Percentiles rank a stretch among this genome's conserved stretches.
Evolutionary conservation across 345 rosid species (phyloP).

Genomic region (Brassica incana): DNA sequence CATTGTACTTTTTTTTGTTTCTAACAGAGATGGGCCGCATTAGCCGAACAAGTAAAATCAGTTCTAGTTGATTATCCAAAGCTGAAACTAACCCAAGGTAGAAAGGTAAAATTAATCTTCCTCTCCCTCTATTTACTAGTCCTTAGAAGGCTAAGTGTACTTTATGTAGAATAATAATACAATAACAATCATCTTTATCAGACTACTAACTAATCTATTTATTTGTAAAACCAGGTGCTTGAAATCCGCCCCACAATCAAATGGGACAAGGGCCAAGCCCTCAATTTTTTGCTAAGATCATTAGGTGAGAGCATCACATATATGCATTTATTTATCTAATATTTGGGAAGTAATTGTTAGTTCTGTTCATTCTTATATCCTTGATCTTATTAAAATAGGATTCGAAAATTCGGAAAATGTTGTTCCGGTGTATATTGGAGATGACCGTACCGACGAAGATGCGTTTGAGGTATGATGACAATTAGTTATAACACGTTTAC

Average conservation of each 20-base stretch:
- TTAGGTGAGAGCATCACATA: constrained; percentile 51
- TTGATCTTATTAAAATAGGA: constrained; percentile 42
- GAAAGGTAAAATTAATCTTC: constrained; percentile 56
- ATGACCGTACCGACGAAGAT: constrained; percentile 93
- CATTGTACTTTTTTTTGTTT: not conserved
- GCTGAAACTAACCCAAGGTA: constrained; percentile 70
- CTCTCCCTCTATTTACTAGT: not conserved
- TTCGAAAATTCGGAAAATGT: constrained; percentile 62
- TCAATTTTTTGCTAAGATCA: constrained; percentile 76
- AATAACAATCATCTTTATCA: not conserved
- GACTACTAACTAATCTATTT: not conserved
- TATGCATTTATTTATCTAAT: not conserved
- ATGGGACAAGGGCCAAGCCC: constrained; percentile 99
- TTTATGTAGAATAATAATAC: not conserved
- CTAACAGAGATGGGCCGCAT: constrained; percentile 63
- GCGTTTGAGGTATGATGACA: constrained; percentile 70
- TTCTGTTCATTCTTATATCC: not conserved
- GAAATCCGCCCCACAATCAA: constrained; percentile 92
- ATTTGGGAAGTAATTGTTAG: not conserved
- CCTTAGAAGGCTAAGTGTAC: not conserved
- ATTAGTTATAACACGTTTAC: not conserved
- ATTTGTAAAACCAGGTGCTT: constrained; percentile 52
- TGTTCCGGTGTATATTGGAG: constrained; percentile 88
- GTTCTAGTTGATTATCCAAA: constrained; percentile 69
- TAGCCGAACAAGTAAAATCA: constrained; percentile 62